Evolutionary conservation across 1,284 basidiomycete species (phyloP).

Genomic region (Sanguinoderma infundibulare): DNA sequence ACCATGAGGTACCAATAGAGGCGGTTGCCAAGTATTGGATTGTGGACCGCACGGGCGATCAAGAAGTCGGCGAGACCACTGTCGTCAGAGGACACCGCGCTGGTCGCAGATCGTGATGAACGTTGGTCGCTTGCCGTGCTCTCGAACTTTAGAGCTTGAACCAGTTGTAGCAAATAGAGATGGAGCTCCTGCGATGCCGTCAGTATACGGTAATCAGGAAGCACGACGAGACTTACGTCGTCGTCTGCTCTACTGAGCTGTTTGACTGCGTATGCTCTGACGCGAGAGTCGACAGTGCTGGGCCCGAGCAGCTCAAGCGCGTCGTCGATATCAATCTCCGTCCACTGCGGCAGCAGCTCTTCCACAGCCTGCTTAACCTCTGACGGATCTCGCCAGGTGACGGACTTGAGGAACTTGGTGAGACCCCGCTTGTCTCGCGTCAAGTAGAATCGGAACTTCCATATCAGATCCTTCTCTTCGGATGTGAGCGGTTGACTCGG

Average conservation of each 20-base stretch:
- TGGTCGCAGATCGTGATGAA: slow-evolving; percentile 19
- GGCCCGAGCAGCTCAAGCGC: slow-evolving; percentile 95
- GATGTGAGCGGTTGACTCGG: slow-evolving; percentile 89
- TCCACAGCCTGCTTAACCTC: slow-evolving; percentile 99
- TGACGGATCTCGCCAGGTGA: slow-evolving; percentile 94
- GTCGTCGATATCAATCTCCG: slow-evolving; percentile 95
- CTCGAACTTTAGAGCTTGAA: slow-evolving; percentile 97
- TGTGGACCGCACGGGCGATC: slow-evolving; percentile 83
- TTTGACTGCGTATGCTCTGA: slow-evolving; percentile 92
- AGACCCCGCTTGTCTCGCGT: slow-evolving; percentile 88
- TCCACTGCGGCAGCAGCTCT: slow-evolving; percentile 95
- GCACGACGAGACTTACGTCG: slow-evolving; percentile 61
- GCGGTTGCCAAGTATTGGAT: slow-evolving; percentile 87
- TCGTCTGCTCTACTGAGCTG: slow-evolving; percentile 93
- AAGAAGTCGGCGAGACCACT: slow-evolving; percentile 91
- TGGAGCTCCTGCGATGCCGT: slow-evolving; percentile 74
- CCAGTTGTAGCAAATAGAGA: slow-evolving; percentile 93
- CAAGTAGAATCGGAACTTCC: slow-evolving; percentile 99
- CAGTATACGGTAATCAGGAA: background rate
- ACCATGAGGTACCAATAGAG: slow-evolving; percentile 99
- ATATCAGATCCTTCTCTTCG: slow-evolving; percentile 95
- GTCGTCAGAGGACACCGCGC: slow-evolving; percentile 75
- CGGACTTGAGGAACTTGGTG: slow-evolving; percentile 98
- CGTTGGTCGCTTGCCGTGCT: slow-evolving; percentile 71
- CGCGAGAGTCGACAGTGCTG: slow-evolving; percentile 87